Percentiles rank a stretch among this genome's conserved stretches.
phyloP scores from a whole-genome alignment of 2,329 filamentous ascomycete genomes.

The Metarhizium guizhouense region DNA sequence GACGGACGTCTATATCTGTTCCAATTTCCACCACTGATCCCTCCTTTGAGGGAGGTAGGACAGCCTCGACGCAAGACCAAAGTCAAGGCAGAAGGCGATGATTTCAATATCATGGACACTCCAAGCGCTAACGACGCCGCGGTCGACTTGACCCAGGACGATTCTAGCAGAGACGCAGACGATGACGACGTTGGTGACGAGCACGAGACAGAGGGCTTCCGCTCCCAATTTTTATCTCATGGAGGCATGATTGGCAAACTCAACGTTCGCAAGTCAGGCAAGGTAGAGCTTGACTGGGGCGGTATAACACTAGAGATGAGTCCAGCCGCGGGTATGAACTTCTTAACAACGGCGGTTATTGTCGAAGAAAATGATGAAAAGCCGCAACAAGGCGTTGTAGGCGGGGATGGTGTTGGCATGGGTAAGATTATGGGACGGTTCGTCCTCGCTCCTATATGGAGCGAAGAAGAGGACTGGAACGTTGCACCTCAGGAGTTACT shows the following conservation, averaged over 20 bases:
- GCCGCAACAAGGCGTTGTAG: slow-evolving; percentile 28
- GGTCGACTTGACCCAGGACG: slow-evolving; percentile 34
- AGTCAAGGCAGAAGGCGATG: slow-evolving; percentile 34
- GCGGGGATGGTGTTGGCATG: slow-evolving; percentile 50
- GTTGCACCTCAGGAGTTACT: slow-evolving; percentile 27
- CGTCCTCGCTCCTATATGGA: slow-evolving; percentile 48
- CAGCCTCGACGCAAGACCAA: slow-evolving; percentile 16
- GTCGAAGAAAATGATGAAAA: slow-evolving; percentile 50
- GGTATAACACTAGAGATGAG: slow-evolving; percentile 44
- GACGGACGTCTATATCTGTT: slow-evolving; percentile 55
- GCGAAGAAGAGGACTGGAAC: slow-evolving; percentile 48
- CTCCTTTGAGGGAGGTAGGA: slow-evolving; percentile 35
- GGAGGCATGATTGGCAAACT: slow-evolving; percentile 54
- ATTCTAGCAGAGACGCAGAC: slow-evolving; percentile 12
- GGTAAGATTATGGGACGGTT: slow-evolving; percentile 56
- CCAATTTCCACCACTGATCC: slow-evolving; percentile 54
- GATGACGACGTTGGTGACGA: slow-evolving; percentile 20
- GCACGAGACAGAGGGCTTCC: slow-evolving; percentile 23
- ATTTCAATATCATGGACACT: slow-evolving; percentile 28
- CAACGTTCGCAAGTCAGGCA: slow-evolving; percentile 51
- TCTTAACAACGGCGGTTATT: slow-evolving; percentile 50
- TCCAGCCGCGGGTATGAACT: slow-evolving; percentile 43
- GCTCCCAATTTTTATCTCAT: slow-evolving; percentile 32
- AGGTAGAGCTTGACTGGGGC: slow-evolving; percentile 55
- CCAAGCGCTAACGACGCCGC: slow-evolving; percentile 5